These are phyloP conservation scores for Solanum sejunctum DNA, from an alignment of 257 asterid species.

Conservation along the genomic window DNA sequence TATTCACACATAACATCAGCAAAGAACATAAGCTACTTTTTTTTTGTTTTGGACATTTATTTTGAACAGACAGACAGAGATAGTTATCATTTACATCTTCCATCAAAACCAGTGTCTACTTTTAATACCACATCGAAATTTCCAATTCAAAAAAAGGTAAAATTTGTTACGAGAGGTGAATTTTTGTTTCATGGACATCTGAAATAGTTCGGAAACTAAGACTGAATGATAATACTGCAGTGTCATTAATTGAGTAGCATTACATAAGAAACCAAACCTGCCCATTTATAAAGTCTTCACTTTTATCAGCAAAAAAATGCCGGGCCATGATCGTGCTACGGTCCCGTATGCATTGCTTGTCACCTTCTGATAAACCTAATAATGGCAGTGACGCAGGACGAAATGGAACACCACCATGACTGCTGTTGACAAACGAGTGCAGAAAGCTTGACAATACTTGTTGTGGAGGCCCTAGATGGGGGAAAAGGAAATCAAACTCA, in stretches of 20 bases:
- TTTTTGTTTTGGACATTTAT: background rate
- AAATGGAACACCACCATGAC: conserved; percentile 65
- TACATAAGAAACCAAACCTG: conserved; percentile 44
- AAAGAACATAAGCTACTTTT: background rate
- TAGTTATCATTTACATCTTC: background rate
- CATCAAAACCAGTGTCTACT: background rate
- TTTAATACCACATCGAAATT: background rate
- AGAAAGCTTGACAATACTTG: conserved; percentile 81
- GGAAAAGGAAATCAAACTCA: background rate
- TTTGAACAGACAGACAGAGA: background rate
- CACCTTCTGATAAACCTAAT: conserved; percentile 90
- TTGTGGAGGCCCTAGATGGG: conserved; percentile 86
- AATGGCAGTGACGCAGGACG: conserved; percentile 78
- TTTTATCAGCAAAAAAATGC: conserved; percentile 88
- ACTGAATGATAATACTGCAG: background rate
- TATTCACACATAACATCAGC: background rate
- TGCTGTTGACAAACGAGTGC: conserved; percentile 88
- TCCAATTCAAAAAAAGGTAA: background rate
- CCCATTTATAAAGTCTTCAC: conserved; percentile 76
- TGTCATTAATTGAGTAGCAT: background rate
- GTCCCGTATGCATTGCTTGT: conserved; percentile 93
- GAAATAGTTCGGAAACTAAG: background rate
- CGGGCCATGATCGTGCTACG: conserved; percentile 99
- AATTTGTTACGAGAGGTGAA: background rate
- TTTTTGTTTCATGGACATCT: background rate